Conservation (phyloP, 345 rosid genomes). For the Toxicodendron radicans region DNA sequence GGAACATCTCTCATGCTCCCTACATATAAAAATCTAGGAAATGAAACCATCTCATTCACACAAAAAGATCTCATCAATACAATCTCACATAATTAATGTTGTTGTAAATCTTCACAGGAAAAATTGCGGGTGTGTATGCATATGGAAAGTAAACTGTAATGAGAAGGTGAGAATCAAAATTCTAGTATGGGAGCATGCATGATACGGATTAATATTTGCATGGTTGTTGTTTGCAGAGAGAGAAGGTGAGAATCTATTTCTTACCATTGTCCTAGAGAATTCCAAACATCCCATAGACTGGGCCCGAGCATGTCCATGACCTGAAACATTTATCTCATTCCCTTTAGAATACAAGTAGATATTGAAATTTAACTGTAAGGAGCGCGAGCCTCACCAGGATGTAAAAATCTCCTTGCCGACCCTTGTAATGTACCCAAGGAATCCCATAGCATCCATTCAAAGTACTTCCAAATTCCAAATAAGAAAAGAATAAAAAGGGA, state of each 20-base stretch:
- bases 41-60: background rate
- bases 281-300: conserved; percentile 99
- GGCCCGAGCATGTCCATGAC: conserved; percentile 99
- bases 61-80: background rate
- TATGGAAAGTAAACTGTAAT: too few relatives aligned
- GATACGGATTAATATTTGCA: background rate
- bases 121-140: background rate
- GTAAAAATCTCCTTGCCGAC: conserved; percentile 95
- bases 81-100: background rate
- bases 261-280: conserved; percentile 74
- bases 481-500: background rate
- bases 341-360: background rate
- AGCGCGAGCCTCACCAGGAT: conserved; percentile 60
- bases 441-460: conserved; percentile 82
- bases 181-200: conserved; percentile 13
- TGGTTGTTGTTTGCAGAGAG: background rate
- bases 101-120: background rate
- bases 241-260: conserved; percentile 18
- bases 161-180: too few relatives aligned
- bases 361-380: background rate
- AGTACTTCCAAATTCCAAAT: conserved; percentile 37
- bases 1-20: background rate
- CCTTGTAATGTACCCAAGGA: conserved; percentile 86
- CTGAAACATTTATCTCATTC: conserved; percentile 43
- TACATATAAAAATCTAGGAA: background rate